These are phyloP conservation scores for Pseudoscleropodium purum DNA, from an alignment of 225 moss, liverwort and hornwort genomes.

Conservation along the genomic window DNA sequence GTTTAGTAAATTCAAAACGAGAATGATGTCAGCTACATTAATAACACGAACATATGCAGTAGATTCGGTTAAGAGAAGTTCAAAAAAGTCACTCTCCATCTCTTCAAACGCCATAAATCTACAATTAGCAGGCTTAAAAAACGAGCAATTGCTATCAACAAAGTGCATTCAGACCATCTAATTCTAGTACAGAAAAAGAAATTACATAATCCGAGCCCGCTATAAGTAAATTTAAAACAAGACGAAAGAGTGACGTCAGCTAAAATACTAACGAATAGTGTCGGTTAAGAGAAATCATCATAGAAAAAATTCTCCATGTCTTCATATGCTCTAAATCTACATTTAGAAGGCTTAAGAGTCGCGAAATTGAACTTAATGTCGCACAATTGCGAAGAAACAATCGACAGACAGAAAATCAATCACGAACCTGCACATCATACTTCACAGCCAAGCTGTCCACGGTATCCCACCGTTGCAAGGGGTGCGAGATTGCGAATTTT, in stretches of 20 bases:
- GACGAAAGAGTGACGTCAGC: neutral
- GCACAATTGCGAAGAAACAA: neutral
- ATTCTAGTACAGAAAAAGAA: neutral
- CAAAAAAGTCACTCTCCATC: neutral
- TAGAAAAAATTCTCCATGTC: neutral
- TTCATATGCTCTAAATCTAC: neutral
- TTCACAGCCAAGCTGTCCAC: constrained; percentile 45
- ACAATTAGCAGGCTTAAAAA: neutral
- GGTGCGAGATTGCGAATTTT: constrained; percentile 29
- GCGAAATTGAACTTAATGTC: neutral
- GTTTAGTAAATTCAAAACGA: neutral
- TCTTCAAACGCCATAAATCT: neutral
- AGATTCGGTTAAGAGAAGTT: neutral
- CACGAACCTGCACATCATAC: constrained; percentile 46
- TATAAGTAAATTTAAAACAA: neutral
- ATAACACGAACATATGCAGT: neutral
- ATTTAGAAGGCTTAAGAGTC: neutral
- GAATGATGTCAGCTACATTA: neutral
- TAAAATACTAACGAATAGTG: neutral
- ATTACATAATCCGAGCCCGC: neutral
- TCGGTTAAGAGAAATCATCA: neutral
- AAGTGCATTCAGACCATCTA: neutral
- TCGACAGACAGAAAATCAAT: neutral
- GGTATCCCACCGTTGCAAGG: constrained; percentile 47
- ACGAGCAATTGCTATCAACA: neutral